Conservation (phyloP, 2,329 filamentous ascomycete genomes). For the Amesomyces nigricolor region DNA sequence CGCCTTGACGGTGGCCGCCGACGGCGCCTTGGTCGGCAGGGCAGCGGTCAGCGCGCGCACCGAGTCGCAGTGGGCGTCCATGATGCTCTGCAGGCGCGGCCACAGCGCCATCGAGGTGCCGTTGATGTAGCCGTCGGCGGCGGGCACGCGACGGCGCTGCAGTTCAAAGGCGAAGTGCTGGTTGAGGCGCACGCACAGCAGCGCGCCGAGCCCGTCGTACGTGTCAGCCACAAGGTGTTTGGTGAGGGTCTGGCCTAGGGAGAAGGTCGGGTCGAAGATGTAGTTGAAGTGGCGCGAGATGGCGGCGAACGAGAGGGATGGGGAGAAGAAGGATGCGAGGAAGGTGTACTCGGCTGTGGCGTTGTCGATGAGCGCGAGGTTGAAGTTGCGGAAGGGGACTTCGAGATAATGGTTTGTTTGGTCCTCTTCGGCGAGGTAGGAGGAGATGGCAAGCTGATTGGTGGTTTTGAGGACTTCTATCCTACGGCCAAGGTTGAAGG, state of each 20-base stretch:
- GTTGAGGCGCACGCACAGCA: conserved; percentile 89
- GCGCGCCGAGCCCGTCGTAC: conserved; percentile 76
- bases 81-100: conserved; percentile 90
- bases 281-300: conserved; percentile 80
- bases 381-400: conserved; percentile 88
- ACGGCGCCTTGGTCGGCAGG: conserved; percentile 42
- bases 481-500: conserved; percentile 82
- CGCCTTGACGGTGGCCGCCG: conserved; percentile 45
- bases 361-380: conserved; percentile 89
- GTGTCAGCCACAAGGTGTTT: conserved; percentile 70
- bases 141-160: conserved; percentile 83
- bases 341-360: conserved; percentile 93
- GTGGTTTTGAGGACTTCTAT: conserved; percentile 73
- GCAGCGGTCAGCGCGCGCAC: conserved; percentile 58
- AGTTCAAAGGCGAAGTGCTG: conserved; percentile 93
- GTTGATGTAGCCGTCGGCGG: conserved; percentile 87
- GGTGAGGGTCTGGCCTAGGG: conserved; percentile 72
- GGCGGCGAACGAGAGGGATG: conserved; percentile 65
- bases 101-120: conserved; percentile 92
- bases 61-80: conserved; percentile 89
- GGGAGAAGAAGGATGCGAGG: conserved; percentile 81
- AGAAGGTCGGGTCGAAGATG: conserved; percentile 84
- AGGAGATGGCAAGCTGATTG: conserved; percentile 71
- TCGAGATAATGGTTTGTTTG: conserved; percentile 81
- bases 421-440: conserved; percentile 88